Evolutionary conservation across 2,329 filamentous ascomycete species (phyloP).

Genomic region (Ophiosphaerella korrae): DNA sequence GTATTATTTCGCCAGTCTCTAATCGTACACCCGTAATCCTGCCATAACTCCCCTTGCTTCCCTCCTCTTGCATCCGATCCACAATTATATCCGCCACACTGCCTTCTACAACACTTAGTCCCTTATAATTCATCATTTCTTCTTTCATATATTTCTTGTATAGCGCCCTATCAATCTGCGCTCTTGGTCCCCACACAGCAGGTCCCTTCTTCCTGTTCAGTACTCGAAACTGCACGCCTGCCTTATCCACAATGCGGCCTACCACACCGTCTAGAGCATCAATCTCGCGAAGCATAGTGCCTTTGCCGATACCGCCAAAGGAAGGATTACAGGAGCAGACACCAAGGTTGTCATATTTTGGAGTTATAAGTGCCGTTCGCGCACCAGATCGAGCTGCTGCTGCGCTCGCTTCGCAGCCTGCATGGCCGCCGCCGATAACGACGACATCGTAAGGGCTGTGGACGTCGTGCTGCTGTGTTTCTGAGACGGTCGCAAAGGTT

Average conservation of each 20-base stretch:
- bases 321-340: conserved; percentile 97
- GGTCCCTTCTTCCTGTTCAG: conserved; percentile 89
- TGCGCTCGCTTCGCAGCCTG: conserved; percentile 89
- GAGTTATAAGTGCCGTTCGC: conserved; percentile 86
- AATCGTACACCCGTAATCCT: conserved; percentile 84
- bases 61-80: conserved; percentile 59
- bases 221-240: conserved; percentile 90
- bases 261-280: conserved; percentile 92
- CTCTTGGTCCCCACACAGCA: conserved; percentile 94
- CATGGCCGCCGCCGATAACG: conserved; percentile 94
- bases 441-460: conserved; percentile 82
- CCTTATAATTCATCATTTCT: conserved; percentile 78
- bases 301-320: conserved; percentile 98
- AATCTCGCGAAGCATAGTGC: conserved; percentile 92
- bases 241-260: conserved; percentile 87
- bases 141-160: conserved; percentile 92
- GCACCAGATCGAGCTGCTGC: conserved; percentile 89
- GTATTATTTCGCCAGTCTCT: conserved; percentile 83
- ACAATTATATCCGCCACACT: conserved; percentile 92
- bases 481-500: conserved; percentile 53
- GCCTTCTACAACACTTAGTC: conserved; percentile 79
- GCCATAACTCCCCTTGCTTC: conserved; percentile 59
- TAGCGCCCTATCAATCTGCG: conserved; percentile 89
- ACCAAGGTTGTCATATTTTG: conserved; percentile 84
- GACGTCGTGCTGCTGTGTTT: conserved; percentile 33